Conservation (phyloP, 148 eudicot species). For the Oxyria digyna region DNA sequence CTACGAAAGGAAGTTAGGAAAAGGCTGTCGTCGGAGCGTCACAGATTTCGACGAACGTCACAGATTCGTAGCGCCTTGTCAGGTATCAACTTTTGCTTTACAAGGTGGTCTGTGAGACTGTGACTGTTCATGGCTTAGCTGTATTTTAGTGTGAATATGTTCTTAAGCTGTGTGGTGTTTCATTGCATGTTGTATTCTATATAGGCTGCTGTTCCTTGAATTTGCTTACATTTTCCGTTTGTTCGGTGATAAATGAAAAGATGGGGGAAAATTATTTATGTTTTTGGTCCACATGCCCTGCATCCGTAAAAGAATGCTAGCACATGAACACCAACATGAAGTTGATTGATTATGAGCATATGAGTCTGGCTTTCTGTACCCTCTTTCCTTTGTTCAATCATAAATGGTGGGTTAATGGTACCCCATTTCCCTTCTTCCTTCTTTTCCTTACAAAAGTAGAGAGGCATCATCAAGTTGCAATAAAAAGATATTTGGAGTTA, state of each 20-base stretch:
- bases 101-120: conserved; percentile 2
- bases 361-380: neutral
- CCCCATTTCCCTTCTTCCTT: neutral
- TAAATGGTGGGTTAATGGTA: neutral
- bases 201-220: neutral
- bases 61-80: neutral
- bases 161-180: neutral
- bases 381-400: conserved; percentile 2
- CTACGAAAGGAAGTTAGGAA: neutral
- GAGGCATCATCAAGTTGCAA: neutral
- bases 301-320: neutral
- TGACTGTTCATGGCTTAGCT: neutral
- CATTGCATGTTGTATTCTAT: neutral
- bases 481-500: neutral
- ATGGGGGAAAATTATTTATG: neutral
- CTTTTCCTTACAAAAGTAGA: neutral
- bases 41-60: neutral
- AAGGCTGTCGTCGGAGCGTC: neutral
- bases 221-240: neutral
- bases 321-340: neutral
- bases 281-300: neutral
- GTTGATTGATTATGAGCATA: neutral
- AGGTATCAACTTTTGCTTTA: neutral
- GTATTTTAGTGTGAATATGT: conserved; percentile 3
- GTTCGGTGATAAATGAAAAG: neutral